These are phyloP conservation scores for Aquilaria malaccensis DNA, from an alignment of 345 rosid species.

Conservation along the genomic window DNA sequence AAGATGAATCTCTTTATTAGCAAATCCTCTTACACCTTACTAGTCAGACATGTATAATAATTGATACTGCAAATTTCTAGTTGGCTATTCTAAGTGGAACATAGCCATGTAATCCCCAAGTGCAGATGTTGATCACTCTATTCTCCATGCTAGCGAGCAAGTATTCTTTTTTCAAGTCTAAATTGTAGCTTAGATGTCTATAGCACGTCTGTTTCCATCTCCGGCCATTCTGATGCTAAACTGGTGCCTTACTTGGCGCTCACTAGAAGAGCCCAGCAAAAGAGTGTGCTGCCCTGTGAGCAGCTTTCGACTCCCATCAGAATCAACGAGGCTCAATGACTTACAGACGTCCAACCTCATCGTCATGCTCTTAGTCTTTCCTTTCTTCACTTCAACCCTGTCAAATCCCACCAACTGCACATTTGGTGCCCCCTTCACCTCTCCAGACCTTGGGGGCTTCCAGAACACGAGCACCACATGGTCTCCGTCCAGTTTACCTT, in stretches of 20 bases:
- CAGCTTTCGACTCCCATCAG: slow-evolving; percentile 34
- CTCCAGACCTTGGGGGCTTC: slow-evolving; percentile 26
- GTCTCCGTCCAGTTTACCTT: slow-evolving; percentile 26
- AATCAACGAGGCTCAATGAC: slow-evolving; percentile 33
- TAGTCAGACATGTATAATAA: too few relatives aligned
- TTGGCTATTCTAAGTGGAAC: too few relatives aligned
- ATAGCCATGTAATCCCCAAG: too few relatives aligned
- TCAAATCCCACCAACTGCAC: slow-evolving; percentile 42
- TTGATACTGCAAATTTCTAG: too few relatives aligned
- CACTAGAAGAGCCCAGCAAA: slow-evolving; percentile 35
- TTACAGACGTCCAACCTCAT: slow-evolving; percentile 34
- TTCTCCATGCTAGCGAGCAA: too few relatives aligned
- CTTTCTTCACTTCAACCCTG: slow-evolving; percentile 31
- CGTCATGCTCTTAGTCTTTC: slow-evolving; percentile 27
- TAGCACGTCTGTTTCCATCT: slow-evolving; percentile 2
- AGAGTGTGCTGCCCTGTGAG: slow-evolving; percentile 28
- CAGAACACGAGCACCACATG: slow-evolving; percentile 46
- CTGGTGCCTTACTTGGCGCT: slow-evolving; percentile 25
- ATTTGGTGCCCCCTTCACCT: slow-evolving; percentile 23
- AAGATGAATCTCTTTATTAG: too few relatives aligned
- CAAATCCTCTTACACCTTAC: too few relatives aligned
- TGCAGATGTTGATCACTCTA: too few relatives aligned
- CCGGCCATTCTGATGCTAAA: slow-evolving; percentile 23
- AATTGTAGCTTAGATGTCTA: too few relatives aligned
- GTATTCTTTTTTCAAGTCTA: too few relatives aligned